Evolutionary conservation across 2,329 filamentous ascomycete species (phyloP).

Genomic region (Talaromyces sp.): DNA sequence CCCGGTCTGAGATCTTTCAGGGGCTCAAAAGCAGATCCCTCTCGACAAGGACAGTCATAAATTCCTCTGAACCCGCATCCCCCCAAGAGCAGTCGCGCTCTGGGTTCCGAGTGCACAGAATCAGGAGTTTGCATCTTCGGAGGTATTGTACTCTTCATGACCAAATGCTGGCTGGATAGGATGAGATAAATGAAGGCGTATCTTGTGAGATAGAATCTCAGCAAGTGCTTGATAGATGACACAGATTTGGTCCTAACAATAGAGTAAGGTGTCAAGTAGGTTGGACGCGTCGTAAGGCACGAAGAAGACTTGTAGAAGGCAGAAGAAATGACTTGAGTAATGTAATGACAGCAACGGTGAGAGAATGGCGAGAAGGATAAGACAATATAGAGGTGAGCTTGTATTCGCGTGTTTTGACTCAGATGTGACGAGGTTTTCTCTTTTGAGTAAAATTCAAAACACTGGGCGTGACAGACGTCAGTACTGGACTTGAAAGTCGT

Average conservation of each 20-base stretch:
- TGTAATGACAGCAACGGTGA: too few species aligned
- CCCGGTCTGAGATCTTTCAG: not conserved
- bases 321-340: too few species aligned
- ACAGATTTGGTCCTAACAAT: not conserved
- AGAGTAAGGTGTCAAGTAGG: not conserved
- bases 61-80: slow-evolving; percentile 7
- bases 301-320: not conserved
- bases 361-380: too few species aligned
- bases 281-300: not conserved
- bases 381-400: too few species aligned
- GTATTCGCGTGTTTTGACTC: too few species aligned
- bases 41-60: slow-evolving; percentile 5
- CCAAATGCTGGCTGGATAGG: too few species aligned
- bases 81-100: not conserved
- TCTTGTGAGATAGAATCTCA: not conserved
- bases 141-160: not conserved
- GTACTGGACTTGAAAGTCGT: not conserved
- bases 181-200: not conserved
- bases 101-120: not conserved
- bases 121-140: slow-evolving; percentile 3
- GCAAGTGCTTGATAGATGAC: not conserved
- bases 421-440: not conserved
- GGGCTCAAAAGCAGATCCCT: not conserved
- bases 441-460: not conserved
- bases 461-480: not conserved